A percentile compares a stretch with the other conserved stretches of the same genome.
Conservation (phyloP, 805 yeast genomes). For the Torulaspora microellipsoides region DNA sequence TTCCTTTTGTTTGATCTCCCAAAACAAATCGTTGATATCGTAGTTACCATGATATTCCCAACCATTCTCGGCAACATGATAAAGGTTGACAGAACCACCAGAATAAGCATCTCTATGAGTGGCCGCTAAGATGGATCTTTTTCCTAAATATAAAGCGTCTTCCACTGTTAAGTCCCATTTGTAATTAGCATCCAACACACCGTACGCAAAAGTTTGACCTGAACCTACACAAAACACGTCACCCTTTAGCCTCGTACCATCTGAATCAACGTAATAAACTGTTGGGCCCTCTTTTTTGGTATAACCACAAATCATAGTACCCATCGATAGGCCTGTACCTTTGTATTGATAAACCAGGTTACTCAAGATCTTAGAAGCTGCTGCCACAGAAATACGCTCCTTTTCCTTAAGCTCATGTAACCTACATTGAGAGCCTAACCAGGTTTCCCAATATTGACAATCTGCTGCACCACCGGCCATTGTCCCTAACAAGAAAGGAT, state of each 20-base stretch:
- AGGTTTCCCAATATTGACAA: constrained; percentile 98
- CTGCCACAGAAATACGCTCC: constrained; percentile 91
- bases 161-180: constrained; percentile 89
- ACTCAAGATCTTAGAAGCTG: constrained; percentile 89
- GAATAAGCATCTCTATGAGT: constrained; percentile 98
- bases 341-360: constrained; percentile 90
- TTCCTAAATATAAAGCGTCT: constrained; percentile 90
- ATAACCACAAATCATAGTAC: constrained; percentile 98
- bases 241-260: constrained; percentile 93
- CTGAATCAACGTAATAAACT: constrained; percentile 93
- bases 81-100: constrained; percentile 93
- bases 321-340: constrained; percentile 99
- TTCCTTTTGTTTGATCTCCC: constrained; percentile 86
- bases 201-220: constrained; percentile 98
- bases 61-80: constrained; percentile 88
- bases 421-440: constrained; percentile 96
- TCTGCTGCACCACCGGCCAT: constrained; percentile 99
- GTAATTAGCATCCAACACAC: constrained; percentile 91
- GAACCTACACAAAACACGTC: constrained; percentile 97
- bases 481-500: constrained; percentile 91
- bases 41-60: constrained; percentile 96
- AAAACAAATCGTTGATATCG: constrained; percentile 85
- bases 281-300: constrained; percentile 95
- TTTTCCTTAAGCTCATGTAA: constrained; percentile 91
- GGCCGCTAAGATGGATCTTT: constrained; percentile 93